Percentiles rank a stretch among this genome's conserved stretches.
These are phyloP conservation scores for Rutstroemia sp. DNA, from an alignment of 2,329 filamentous ascomycete genomes.

Conservation along the genomic window DNA sequence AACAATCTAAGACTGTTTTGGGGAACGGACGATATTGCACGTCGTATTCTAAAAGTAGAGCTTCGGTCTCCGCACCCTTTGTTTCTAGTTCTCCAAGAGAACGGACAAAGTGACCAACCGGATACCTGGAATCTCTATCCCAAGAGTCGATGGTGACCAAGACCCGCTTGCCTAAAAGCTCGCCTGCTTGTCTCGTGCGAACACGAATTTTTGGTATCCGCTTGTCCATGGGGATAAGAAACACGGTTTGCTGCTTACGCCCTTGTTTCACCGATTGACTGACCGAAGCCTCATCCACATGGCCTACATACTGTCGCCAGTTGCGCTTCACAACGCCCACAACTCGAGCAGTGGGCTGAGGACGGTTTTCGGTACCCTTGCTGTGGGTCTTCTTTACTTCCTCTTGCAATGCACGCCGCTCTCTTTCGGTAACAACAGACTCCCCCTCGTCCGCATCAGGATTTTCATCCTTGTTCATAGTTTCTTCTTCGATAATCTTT, in stretches of 20 bases:
- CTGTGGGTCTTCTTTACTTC: constrained; percentile 83
- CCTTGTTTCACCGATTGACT: constrained; percentile 67
- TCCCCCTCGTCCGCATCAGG: constrained; percentile 72
- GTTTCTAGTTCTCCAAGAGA: constrained; percentile 90
- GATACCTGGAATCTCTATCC: constrained; percentile 89
- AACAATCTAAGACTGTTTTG: constrained; percentile 87
- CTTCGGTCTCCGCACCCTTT: constrained; percentile 96
- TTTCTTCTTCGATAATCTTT: constrained; percentile 92
- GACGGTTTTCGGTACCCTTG: constrained; percentile 64
- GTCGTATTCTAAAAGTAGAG: constrained; percentile 87
- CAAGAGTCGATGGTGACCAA: constrained; percentile 91
- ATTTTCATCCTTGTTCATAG: constrained; percentile 87
- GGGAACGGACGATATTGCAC: constrained; percentile 97
- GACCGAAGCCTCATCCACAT: constrained; percentile 82
- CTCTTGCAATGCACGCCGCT: constrained; percentile 80
- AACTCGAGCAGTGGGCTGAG: constrained; percentile 86
- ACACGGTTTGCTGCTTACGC: constrained; percentile 83
- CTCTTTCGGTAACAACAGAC: constrained; percentile 79
- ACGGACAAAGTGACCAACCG: constrained; percentile 87
- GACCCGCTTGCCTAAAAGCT: constrained; percentile 84
- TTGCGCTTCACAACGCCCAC: constrained; percentile 92
- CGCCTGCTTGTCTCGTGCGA: constrained; percentile 80
- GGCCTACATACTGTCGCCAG: constrained; percentile 96
- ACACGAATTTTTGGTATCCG: constrained; percentile 93
- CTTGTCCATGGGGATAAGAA: constrained; percentile 97